These are phyloP conservation scores for Nothophaeocryptopus gaeumannii DNA, from an alignment of 2,329 filamentous ascomycete genomes.

Conservation along the genomic window DNA sequence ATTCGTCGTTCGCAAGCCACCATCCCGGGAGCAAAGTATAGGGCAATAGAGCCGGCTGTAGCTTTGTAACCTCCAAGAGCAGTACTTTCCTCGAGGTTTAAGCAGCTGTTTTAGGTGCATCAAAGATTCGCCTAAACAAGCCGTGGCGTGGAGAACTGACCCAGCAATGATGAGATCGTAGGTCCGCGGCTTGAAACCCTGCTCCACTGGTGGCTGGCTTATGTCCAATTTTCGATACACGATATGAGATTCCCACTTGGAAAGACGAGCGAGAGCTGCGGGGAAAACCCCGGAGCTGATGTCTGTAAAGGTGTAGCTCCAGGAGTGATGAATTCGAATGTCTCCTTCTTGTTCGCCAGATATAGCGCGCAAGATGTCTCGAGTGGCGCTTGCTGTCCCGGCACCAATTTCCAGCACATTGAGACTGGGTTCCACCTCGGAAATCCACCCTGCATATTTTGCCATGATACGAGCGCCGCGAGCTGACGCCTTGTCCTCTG, in stretches of 20 bases:
- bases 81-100: constrained; percentile 23
- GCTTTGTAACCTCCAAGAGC: constrained; percentile 17
- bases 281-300: constrained; percentile 44
- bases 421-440: too few relatives aligned
- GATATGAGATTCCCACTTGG: constrained; percentile 16
- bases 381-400: constrained; percentile 45
- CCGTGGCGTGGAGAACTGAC: constrained; percentile 26
- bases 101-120: constrained; percentile 23
- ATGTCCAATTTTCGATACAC: constrained; percentile 29
- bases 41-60: too few relatives aligned
- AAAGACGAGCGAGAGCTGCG: constrained; percentile 32
- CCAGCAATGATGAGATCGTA: constrained; percentile 26
- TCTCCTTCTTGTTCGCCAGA: constrained; percentile 26
- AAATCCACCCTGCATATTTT: too few relatives aligned
- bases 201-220: constrained; percentile 27
- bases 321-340: too few relatives aligned
- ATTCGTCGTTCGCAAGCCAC: constrained; percentile 6
- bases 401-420: constrained; percentile 47
- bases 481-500: too few relatives aligned
- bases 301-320: constrained; percentile 49
- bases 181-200: constrained; percentile 37
- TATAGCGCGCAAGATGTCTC: constrained; percentile 34
- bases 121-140: constrained; percentile 12
- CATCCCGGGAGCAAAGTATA: constrained; percentile 7
- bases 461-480: too few relatives aligned